These are phyloP conservation scores for Phytophthora idaei DNA, from an alignment of 352 stramenopile species.

Conservation along the genomic window DNA sequence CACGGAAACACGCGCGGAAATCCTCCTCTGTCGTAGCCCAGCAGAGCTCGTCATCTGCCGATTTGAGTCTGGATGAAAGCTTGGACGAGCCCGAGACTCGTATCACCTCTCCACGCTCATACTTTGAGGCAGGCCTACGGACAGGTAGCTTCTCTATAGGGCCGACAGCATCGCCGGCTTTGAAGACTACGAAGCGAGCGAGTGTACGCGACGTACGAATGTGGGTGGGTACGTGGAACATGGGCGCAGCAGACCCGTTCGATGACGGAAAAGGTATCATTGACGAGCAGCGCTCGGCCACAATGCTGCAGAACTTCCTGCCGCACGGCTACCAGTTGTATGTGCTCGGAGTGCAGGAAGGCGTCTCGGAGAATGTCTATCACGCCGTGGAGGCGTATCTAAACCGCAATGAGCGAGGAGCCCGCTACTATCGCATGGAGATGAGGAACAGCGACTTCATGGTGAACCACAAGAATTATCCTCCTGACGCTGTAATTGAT, in stretches of 20 bases:
- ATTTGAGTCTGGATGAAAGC: conserved; percentile 40
- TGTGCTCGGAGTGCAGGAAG: conserved; percentile 84
- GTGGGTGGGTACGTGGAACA: conserved; percentile 90
- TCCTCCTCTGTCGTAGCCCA: conserved; percentile 18
- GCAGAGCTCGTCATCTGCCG: conserved; percentile 32
- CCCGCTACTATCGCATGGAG: conserved; percentile 74
- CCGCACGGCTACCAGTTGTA: conserved; percentile 89
- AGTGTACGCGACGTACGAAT: conserved; percentile 66
- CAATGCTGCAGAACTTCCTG: conserved; percentile 79
- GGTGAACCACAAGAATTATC: conserved; percentile 70
- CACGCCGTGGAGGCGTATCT: conserved; percentile 79
- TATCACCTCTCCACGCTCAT: conserved; percentile 69
- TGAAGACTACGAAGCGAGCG: conserved; percentile 39
- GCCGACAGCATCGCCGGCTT: conserved; percentile 19
- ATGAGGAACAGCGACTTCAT: conserved; percentile 78
- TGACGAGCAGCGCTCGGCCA: conserved; percentile 69
- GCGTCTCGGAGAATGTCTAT: conserved; percentile 87
- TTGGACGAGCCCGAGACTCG: conserved; percentile 29
- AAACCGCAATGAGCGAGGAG: conserved; percentile 68
- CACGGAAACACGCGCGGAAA: conserved; percentile 28
- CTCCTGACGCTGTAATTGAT: conserved; percentile 73
- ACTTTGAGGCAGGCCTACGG: conserved; percentile 60
- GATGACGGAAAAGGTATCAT: conserved; percentile 73
- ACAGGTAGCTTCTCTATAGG: conserved; percentile 45
- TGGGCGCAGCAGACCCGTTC: conserved; percentile 83